Conservation (phyloP, 805 yeast species). For the Candida odintsovae region DNA sequence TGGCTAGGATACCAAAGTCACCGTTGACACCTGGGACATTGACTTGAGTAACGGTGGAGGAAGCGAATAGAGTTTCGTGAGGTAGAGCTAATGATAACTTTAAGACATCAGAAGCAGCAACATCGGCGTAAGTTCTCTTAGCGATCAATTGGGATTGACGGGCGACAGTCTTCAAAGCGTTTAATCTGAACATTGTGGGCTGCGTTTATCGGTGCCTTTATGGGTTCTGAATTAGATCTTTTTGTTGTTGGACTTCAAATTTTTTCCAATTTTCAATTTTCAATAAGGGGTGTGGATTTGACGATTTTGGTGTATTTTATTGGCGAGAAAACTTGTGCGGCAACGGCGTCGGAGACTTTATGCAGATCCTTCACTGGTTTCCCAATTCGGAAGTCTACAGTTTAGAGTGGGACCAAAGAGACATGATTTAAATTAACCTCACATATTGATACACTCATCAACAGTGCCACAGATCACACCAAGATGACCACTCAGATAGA, state of each 20-base stretch:
- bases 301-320: neutral
- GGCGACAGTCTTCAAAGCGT: conserved; percentile 21
- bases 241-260: neutral
- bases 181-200: conserved; percentile 23
- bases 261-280: neutral
- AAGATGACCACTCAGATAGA: conserved; percentile 15
- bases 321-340: neutral
- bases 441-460: neutral
- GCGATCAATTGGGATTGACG: conserved; percentile 44
- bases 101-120: conserved; percentile 63
- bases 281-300: neutral
- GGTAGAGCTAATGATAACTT: conserved; percentile 90
- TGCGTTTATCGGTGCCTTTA: neutral
- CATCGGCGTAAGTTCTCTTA: conserved; percentile 90
- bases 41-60: conserved; percentile 57
- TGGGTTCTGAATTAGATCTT: neutral
- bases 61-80: conserved; percentile 60
- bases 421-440: neutral
- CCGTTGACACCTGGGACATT: conserved; percentile 95
- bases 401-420: neutral
- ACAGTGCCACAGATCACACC: neutral
- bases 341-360: neutral
- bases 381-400: neutral
- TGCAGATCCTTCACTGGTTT: neutral
- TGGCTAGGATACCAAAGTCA: conserved; percentile 93